phyloP scores from a whole-genome alignment of 805 yeast species.

The Candida methanosorbosa region DNA sequence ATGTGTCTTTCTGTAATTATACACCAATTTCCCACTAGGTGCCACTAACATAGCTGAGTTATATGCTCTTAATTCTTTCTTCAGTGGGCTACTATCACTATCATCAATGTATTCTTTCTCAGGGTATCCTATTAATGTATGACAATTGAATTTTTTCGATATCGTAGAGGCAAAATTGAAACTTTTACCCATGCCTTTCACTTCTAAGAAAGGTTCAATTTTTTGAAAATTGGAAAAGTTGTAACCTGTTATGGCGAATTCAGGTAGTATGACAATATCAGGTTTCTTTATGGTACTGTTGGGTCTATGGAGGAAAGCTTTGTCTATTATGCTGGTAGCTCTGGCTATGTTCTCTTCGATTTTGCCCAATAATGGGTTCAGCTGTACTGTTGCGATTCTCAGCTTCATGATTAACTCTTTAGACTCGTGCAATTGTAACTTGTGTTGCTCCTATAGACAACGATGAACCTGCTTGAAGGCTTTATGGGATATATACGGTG shows the following conservation, averaged over 20 bases:
- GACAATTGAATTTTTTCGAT: conserved; percentile 44
- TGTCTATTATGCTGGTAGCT: conserved; percentile 33
- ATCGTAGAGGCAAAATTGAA: conserved; percentile 48
- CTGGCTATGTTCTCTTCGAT: conserved; percentile 43
- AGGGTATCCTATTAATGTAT: conserved; percentile 78
- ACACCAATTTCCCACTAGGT: conserved; percentile 47
- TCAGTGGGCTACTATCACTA: too few species aligned
- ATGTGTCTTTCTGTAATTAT: conserved; percentile 69
- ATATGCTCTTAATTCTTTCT: conserved; percentile 30
- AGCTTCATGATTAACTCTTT: conserved; percentile 44
- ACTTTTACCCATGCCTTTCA: conserved; percentile 28
- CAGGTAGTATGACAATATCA: conserved; percentile 76
- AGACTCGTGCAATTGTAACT: too few species aligned
- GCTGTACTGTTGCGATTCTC: conserved; percentile 57
- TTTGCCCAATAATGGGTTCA: conserved; percentile 57
- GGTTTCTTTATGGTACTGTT: conserved; percentile 19
- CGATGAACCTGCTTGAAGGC: too few species aligned
- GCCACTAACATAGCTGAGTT: conserved; percentile 66
- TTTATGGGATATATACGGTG: too few species aligned
- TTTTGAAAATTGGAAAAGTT: conserved; percentile 42
- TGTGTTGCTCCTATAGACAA: too few species aligned
- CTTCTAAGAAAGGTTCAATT: conserved; percentile 53
- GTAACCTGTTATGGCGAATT: conserved; percentile 79
- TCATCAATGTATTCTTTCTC: conserved; percentile 29
- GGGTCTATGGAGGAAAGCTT: conserved; percentile 10